phyloP scores from a whole-genome alignment of 345 rosid species.

The Aquilaria sinensis region DNA sequence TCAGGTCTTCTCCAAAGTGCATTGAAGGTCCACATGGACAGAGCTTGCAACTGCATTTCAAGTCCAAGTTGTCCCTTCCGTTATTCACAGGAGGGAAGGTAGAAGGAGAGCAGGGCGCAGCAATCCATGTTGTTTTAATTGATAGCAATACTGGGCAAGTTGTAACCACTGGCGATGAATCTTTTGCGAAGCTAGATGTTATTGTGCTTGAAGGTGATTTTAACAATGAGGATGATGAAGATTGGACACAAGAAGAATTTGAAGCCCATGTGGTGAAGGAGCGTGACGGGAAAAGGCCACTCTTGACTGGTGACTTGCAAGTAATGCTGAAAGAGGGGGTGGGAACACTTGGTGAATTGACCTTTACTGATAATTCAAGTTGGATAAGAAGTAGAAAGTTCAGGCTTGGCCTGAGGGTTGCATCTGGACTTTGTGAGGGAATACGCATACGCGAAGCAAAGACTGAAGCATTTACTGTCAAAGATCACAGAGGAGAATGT shows the following conservation, averaged over 20 bases:
- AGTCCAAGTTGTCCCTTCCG: slow-evolving; percentile 82
- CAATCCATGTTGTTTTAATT: slow-evolving; percentile 65
- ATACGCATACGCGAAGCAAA: slow-evolving; percentile 88
- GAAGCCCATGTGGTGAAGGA: slow-evolving; percentile 87
- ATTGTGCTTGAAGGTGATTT: slow-evolving; percentile 97
- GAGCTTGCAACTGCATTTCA: slow-evolving; percentile 78
- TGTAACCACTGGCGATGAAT: slow-evolving; percentile 71
- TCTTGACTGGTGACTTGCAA: slow-evolving; percentile 84
- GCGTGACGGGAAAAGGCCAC: slow-evolving; percentile 93
- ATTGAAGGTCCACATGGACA: slow-evolving; percentile 77
- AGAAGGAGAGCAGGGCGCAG: slow-evolving; percentile 95
- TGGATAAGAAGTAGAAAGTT: slow-evolving; percentile 98
- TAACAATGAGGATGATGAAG: slow-evolving; percentile 74
- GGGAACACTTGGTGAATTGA: slow-evolving; percentile 91
- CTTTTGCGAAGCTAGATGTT: slow-evolving; percentile 65
- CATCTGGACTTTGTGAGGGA: slow-evolving; percentile 63
- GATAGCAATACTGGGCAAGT: slow-evolving; percentile 65
- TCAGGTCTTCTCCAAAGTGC: slow-evolving; percentile 76
- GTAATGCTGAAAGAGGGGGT: slow-evolving; percentile 85
- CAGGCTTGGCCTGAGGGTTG: slow-evolving; percentile 80
- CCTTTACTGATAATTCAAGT: slow-evolving; percentile 93
- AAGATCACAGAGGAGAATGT: slow-evolving; percentile 99
- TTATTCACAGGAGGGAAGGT: slow-evolving; percentile 96
- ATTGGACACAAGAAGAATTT: slow-evolving; percentile 83
- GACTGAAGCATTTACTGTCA: slow-evolving; percentile 93